Evolutionary conservation across 129 eudicot genomes (phyloP), one percentile per base, ranked within the genome.

Genomic region (Centrapalus pauciflorus): DNA sequence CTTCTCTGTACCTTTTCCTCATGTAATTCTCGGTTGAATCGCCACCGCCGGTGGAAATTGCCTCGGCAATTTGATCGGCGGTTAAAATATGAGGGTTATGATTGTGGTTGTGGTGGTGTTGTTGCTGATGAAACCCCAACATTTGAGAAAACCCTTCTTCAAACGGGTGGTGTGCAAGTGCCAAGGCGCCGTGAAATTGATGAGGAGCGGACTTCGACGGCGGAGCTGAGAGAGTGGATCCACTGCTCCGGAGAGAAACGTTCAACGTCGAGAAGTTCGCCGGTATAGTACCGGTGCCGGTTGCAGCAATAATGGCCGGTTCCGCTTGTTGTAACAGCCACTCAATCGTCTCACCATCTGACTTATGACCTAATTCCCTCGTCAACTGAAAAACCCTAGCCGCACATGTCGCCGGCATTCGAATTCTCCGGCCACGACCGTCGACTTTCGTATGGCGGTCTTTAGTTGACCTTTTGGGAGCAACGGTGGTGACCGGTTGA

Each of bases 391-490:
- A 84, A 3, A 88, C 96, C 60, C 96, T 80, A 24, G 96, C 96
- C 3, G 96, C 96, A 48, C 96, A 88, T 1, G 91, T 81, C 27
- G 96, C 96, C 55, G 96, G 96, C 96, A 88, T 88, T 63, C 96
- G 86, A 38, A 88, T 84, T 46, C 96, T 81, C 20, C 96, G 88
- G 34, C 96, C 96, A 0, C 96, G 86, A 27, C 96, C 96, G 77
- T 87, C 95, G 61, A 87, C 95, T 46, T 87, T 87, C 1, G 95
- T 87, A 66, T 87, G 95, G 0, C 88, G 81, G 81, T 88, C 96
- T 19, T 88, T 88, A 3, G 96, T 88, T 51, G 88, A 72, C 73
- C 88, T 72, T 48, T 88, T 88, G 1, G 88, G 83, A 8, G 88
- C 54, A 20, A 63, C 55, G 3, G 71, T 10, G 0, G 72, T 37